Evolutionary conservation across 2,329 filamentous ascomycete genomes (phyloP), one percentile per base, ranked within the genome.

Genomic region (Macrophomina pseudophaseolina): DNA sequence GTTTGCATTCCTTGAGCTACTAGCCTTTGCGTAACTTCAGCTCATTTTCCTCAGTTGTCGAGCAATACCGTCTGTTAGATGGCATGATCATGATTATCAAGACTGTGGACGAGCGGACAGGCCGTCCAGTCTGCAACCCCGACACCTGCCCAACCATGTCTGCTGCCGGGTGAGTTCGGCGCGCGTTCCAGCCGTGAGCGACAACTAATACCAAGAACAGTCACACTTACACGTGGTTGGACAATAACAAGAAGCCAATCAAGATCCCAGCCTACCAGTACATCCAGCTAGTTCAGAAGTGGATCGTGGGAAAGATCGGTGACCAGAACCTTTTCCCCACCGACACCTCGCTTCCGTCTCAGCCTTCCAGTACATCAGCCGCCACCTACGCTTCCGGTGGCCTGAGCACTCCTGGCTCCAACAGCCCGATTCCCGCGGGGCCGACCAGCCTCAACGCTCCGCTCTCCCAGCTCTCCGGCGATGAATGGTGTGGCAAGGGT

Each of bases 171-270:
- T 97, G 84, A 84, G 93, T 88, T 66, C 35, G 18, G 44, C 2
- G 16, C 18, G 23, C 30, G 14, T 6, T 30, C 52, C 12, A n/a
- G 28, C 52, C 54, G 2, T 18, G 18, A 38, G 38, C 40, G 9
- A 35, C 14, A 7, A 52, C 23, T 53, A 14, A 64, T 54, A 30
- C 42, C 44, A 33, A 48, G 48, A 30, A 16, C 30, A 96, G 95
- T 74, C 91, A 97, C 79, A 97, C 93, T 32, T 98, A 97, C 79
- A 97, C 94, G 58, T 98, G 94, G 94, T 87, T 98, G 65, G 96
- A 97, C 80, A 90, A 90, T 71, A 90, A 92, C 73, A 89, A 91
- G 72, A 90, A 93, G 75, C 93, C 94, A 11, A 93, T 97, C 70
- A 94, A 97, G 80, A 91, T 98, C 49, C 93, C 94, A 3, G 94